A percentile compares a stretch with the other conserved stretches of the same genome.
Evolutionary conservation across 2,329 filamentous ascomycete species (phyloP).

Genomic region (Bisporella sp.): DNA sequence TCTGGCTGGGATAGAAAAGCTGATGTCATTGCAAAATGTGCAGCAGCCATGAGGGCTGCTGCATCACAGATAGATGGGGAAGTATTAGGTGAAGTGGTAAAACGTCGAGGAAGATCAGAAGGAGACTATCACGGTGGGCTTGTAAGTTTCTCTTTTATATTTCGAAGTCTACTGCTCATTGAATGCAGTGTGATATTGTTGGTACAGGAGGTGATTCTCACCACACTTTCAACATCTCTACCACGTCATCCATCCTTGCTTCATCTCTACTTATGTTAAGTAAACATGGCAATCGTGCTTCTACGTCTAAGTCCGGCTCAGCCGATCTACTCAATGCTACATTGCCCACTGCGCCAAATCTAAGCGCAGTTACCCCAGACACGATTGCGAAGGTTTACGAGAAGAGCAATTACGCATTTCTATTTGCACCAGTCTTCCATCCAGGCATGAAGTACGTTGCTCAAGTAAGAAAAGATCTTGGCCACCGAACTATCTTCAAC

Average conservation of each 20-base stretch:
- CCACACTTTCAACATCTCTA: conserved; percentile 98
- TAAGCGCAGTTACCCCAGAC: conserved; percentile 64
- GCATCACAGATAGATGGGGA: conserved; percentile 64
- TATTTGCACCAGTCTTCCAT: conserved; percentile 95
- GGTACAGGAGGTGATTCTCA: conserved; percentile 94
- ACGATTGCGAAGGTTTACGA: conserved; percentile 70
- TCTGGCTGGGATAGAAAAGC: conserved; percentile 77
- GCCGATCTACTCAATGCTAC: conserved; percentile 83
- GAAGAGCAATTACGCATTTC: conserved; percentile 83
- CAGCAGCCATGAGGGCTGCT: conserved; percentile 74
- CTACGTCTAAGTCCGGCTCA: conserved; percentile 91
- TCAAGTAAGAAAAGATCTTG: conserved; percentile 77
- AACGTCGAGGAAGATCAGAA: conserved; percentile 52
- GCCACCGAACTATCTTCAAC: conserved; percentile 97
- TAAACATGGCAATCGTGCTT: conserved; percentile 94
- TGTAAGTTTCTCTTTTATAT: conserved; percentile 43
- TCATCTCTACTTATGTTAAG: conserved; percentile 78
- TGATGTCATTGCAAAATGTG: conserved; percentile 81
- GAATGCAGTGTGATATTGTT: conserved; percentile 73
- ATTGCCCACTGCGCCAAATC: conserved; percentile 62
- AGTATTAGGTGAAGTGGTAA: conserved; percentile 54
- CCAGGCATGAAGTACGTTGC: conserved; percentile 89
- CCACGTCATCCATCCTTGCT: conserved; percentile 86
- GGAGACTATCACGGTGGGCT: conserved; percentile 77
- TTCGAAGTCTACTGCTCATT: conserved; percentile 6